Percentiles rank a stretch among this genome's conserved stretches.
Evolutionary conservation across 2,329 filamentous ascomycete genomes (phyloP).

Genomic region (Trichoderma sp.): DNA sequence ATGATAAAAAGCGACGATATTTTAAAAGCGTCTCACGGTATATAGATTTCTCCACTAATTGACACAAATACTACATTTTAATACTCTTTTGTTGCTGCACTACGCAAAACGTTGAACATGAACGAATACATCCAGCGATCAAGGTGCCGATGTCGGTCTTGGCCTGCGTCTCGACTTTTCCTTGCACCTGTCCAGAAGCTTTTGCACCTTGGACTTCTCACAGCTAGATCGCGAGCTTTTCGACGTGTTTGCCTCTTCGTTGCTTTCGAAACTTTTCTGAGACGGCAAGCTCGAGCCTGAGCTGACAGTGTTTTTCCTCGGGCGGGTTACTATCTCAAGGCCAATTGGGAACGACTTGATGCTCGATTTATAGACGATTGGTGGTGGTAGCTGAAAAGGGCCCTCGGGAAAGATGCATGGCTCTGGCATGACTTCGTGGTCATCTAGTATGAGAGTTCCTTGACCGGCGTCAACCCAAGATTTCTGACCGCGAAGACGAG

Average conservation of each 20-base stretch:
- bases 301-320: neutral
- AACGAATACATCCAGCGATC: neutral
- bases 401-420: slow-evolving; percentile 26
- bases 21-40: neutral
- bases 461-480: slow-evolving; percentile 32
- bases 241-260: neutral
- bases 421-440: slow-evolving; percentile 25
- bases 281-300: slow-evolving; percentile 11
- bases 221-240: neutral
- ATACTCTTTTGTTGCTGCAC: neutral
- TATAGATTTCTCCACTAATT: neutral
- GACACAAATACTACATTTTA: neutral
- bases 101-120: neutral
- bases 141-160: slow-evolving; percentile 9
- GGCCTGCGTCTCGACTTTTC: neutral
- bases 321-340: neutral
- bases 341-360: neutral
- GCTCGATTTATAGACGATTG: slow-evolving; percentile 24
- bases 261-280: neutral
- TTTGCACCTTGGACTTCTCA: slow-evolving; percentile 14
- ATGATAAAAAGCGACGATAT: neutral
- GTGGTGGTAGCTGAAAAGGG: slow-evolving; percentile 32
- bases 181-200: neutral
- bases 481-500: slow-evolving; percentile 32
- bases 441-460: slow-evolving; percentile 28